Base-by-base conservation (phyloP, 441 rosid genomes). In the Euphorbia schlechtendalii region DNA sequence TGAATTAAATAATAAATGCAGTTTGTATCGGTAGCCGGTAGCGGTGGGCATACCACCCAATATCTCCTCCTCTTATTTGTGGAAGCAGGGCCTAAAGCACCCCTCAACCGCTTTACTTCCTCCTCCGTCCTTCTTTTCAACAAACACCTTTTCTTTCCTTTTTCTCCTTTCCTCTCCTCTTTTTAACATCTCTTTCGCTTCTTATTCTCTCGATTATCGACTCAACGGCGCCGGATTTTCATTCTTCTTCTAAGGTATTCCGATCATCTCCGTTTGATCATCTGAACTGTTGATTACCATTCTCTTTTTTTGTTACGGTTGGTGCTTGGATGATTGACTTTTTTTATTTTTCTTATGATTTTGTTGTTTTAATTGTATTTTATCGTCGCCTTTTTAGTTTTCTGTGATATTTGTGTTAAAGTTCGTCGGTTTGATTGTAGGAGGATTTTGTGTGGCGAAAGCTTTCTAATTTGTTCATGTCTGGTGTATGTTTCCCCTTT, bases 21-120 rank as follows among this genome's bases (percentile, higher is more conserved):
- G 79, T 24, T 61, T 24, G 52, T 22, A 54, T 36, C 76, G 83
- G 83, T 81, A 74, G 76, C 72, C 81, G 72, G 83, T 78, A 40
- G 68, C 25, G 28, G 45, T 61, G 65, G 80, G 70, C 72, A 54
- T 60, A 69, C 58, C 45, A 62, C 64, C 58, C 68, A 63, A 52
- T 71, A 62, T 75, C 69, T 63, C 64, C 55, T 64, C 57, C 69
- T 64, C 56, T 72, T 70, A n/a, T n/a, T n/a, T n/a, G n/a, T n/a
- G 12, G 14, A 43, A 43, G 25, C 24, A 30, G 34, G 72, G 62
- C 57, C 64, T 59, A 49, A 71, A 28, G 22, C 34, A 63, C 66
- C 66, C 0, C 74, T 59, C 63, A 73, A 70, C 78, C 76, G 76
- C 77, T 66, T 3, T 38, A 38, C 41, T 38, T 38, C 41, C 73